phyloP scores from a whole-genome alignment of 768 basidiomycete species.

The Leccinum uliginosum region DNA sequence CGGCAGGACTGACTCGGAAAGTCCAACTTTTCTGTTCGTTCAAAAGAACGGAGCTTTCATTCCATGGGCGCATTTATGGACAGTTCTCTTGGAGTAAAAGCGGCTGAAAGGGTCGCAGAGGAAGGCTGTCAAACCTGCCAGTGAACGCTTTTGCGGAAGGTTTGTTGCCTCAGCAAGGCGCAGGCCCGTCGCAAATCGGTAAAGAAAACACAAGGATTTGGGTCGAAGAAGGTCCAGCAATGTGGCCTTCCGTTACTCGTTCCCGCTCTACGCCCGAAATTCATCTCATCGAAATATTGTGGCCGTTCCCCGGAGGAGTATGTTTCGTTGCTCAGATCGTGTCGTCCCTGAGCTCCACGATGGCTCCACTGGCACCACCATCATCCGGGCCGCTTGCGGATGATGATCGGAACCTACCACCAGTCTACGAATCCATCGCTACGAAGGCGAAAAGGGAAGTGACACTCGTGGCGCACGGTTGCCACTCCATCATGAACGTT shows the following conservation, averaged over 20 bases:
- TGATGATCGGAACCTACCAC: slow-evolving; percentile 20
- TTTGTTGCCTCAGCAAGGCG: slow-evolving; percentile 8
- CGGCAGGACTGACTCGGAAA: slow-evolving; percentile 9
- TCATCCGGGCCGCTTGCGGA: slow-evolving; percentile 15
- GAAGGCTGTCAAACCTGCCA: slow-evolving; percentile 11
- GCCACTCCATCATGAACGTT: slow-evolving; percentile 6
- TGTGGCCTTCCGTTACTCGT: background rate
- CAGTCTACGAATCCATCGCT: slow-evolving; percentile 1
- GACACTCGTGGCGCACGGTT: slow-evolving; percentile 10
- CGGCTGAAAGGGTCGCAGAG: slow-evolving; percentile 7
- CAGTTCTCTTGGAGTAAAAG: slow-evolving; percentile 17
- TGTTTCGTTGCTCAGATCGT: slow-evolving; percentile 11
- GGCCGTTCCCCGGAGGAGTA: background rate
- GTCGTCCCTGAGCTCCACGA: background rate
- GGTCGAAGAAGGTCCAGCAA: slow-evolving; percentile 5
- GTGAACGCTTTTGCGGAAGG: slow-evolving; percentile 1
- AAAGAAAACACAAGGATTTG: slow-evolving; percentile 1
- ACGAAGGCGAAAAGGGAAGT: slow-evolving; percentile 10
- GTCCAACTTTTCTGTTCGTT: slow-evolving; percentile 1
- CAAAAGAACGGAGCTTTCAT: slow-evolving; percentile 4
- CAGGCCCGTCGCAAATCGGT: background rate
- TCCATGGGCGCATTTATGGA: slow-evolving; percentile 1
- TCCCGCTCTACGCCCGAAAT: slow-evolving; percentile 18
- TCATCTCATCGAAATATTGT: background rate
- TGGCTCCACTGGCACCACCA: slow-evolving; percentile 1